Conservation (phyloP, 768 basidiomycete species). For the Ramaria rubella region DNA sequence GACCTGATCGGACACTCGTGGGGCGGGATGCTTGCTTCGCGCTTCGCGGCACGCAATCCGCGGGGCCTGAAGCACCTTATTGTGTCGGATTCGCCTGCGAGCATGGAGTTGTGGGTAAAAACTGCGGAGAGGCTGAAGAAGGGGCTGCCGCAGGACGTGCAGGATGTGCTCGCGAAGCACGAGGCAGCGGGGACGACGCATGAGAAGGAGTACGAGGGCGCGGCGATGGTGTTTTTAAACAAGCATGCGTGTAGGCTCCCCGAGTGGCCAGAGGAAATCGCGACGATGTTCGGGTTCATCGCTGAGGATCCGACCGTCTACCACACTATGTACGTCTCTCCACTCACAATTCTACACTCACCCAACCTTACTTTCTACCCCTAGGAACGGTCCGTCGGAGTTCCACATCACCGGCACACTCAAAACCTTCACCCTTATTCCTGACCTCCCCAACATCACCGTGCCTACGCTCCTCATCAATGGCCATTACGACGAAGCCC, state of each 20-base stretch:
- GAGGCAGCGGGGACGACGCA: slow-evolving; percentile 40
- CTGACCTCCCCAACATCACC: slow-evolving; percentile 12
- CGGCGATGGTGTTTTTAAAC: slow-evolving; percentile 35
- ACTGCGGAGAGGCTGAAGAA: slow-evolving; percentile 25
- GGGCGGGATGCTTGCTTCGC: slow-evolving; percentile 40
- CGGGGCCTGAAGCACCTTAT: slow-evolving; percentile 41
- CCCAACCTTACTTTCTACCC: neutral
- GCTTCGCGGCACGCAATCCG: slow-evolving; percentile 38
- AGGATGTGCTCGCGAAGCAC: slow-evolving; percentile 35
- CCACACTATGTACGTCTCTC: slow-evolving; percentile 35
- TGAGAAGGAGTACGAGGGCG: slow-evolving; percentile 39
- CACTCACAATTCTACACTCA: neutral
- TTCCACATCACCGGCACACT: slow-evolving; percentile 12
- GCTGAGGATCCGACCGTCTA: slow-evolving; percentile 44
- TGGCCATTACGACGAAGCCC: slow-evolving; percentile 15
- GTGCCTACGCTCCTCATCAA: slow-evolving; percentile 17
- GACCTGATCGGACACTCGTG: slow-evolving; percentile 39
- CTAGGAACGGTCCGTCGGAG: slow-evolving; percentile 11
- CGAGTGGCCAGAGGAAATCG: slow-evolving; percentile 38
- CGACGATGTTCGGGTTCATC: slow-evolving; percentile 26
- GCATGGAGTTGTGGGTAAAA: slow-evolving; percentile 36
- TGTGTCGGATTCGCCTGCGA: slow-evolving; percentile 39
- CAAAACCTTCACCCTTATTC: slow-evolving; percentile 14
- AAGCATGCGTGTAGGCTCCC: slow-evolving; percentile 38
- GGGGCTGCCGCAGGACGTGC: slow-evolving; percentile 36